Conservation (phyloP, 1,284 basidiomycete species). For the Trichosporon inkin region DNA sequence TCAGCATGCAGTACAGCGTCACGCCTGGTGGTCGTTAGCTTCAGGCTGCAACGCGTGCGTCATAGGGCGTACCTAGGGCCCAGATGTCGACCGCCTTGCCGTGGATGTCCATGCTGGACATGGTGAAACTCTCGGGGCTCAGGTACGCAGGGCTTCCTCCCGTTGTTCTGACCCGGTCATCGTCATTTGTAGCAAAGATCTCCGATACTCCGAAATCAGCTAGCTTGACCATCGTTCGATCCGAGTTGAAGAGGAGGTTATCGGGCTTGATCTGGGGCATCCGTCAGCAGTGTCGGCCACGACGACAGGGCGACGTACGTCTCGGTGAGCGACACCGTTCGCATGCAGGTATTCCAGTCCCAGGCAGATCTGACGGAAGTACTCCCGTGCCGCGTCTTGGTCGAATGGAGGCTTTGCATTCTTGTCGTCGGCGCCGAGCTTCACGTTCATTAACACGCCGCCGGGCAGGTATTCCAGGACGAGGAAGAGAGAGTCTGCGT, state of each 20-base stretch:
- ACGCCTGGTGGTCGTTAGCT: conserved; percentile 44
- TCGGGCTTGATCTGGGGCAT: conserved; percentile 54
- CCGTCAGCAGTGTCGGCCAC: background rate
- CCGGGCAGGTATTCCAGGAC: conserved; percentile 54
- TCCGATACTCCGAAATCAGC: conserved; percentile 59
- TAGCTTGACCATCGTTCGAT: conserved; percentile 55
- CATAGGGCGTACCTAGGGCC: conserved; percentile 51
- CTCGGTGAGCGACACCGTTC: conserved; percentile 55
- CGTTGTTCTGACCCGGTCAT: conserved; percentile 51
- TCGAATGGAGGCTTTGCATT: conserved; percentile 41
- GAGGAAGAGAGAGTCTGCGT: conserved; percentile 55
- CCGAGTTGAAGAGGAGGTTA: conserved; percentile 55
- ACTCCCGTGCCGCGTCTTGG: conserved; percentile 41
- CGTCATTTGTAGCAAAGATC: conserved; percentile 53
- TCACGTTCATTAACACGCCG: conserved; percentile 54
- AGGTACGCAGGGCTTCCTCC: conserved; percentile 58
- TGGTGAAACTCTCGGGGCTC: conserved; percentile 53
- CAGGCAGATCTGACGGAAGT: conserved; percentile 56
- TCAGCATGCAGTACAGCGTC: conserved; percentile 57
- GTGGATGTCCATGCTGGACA: conserved; percentile 39
- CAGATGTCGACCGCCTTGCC: conserved; percentile 57
- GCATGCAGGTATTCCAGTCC: conserved; percentile 57
- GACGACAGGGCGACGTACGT: conserved; percentile 34
- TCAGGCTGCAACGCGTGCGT: background rate
- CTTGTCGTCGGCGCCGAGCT: conserved; percentile 41